phyloP scores from a whole-genome alignment of 2,329 filamentous ascomycete genomes.

The Monilinia laxa region DNA sequence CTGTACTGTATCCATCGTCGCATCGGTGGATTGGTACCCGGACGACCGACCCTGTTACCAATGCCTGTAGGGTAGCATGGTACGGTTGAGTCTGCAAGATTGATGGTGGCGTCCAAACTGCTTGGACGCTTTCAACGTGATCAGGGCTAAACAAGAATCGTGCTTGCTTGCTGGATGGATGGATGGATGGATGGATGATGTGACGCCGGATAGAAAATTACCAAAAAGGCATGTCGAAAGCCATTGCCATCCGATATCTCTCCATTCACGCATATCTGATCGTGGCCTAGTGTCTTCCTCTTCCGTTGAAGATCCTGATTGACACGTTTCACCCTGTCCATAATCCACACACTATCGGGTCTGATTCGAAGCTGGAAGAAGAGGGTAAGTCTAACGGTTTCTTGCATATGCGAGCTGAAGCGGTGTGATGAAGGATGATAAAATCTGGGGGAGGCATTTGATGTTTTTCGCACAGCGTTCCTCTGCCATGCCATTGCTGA shows the following conservation, averaged over 20 bases:
- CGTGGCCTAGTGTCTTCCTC: slow-evolving; percentile 24
- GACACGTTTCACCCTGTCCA: slow-evolving; percentile 31
- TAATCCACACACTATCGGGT: slow-evolving; percentile 30
- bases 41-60: not conserved
- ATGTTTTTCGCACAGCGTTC: not conserved
- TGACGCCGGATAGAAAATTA: not conserved
- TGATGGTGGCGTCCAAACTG: not conserved
- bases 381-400: slow-evolving; percentile 15
- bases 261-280: slow-evolving; percentile 28
- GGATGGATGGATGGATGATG: not conserved
- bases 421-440: slow-evolving; percentile 14
- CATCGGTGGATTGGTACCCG: not conserved
- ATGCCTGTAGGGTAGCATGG: not conserved
- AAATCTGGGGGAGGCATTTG: slow-evolving; percentile 6
- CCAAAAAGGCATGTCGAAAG: slow-evolving; percentile 12
- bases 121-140: slow-evolving; percentile 3
- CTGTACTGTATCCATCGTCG: not conserved
- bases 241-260: slow-evolving; percentile 15
- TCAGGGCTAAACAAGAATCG: slow-evolving; percentile 2
- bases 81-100: not conserved
- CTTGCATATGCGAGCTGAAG: slow-evolving; percentile 21
- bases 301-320: slow-evolving; percentile 30
- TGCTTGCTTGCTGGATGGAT: too few relatives aligned
- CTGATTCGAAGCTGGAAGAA: slow-evolving; percentile 20
- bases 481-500: not conserved